phyloP scores from a whole-genome alignment of 257 asterid genomes.

The Jacaranda mimosifolia region DNA sequence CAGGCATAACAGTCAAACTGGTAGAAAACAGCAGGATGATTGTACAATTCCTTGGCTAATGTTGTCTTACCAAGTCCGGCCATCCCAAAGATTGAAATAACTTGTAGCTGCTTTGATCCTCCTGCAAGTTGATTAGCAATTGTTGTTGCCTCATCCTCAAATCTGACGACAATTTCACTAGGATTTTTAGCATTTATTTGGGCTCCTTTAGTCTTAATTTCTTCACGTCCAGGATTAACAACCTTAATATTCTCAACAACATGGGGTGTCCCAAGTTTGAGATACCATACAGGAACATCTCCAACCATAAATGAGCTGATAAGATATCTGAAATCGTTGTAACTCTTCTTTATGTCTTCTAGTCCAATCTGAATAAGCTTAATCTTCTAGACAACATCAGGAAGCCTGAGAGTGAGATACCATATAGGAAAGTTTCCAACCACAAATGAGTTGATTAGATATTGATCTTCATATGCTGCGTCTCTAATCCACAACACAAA shows the following conservation, averaged over 20 bases:
- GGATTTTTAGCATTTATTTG: background rate
- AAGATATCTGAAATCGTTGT: conserved; percentile 1
- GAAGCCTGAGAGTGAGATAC: conserved; percentile 24
- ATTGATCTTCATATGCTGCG: conserved; percentile 40
- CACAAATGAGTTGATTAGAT: conserved; percentile 17
- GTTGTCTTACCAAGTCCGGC: conserved; percentile 53
- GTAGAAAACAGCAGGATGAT: conserved; percentile 13
- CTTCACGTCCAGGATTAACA: no score
- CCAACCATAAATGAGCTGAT: conserved; percentile 30
- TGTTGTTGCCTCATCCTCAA: background rate
- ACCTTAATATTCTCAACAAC: background rate
- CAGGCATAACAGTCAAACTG: conserved; percentile 36
- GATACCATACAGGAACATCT: conserved; percentile 38
- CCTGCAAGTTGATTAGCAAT: conserved; percentile 17
- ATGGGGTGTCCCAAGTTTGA: conserved; percentile 3
- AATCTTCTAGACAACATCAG: conserved; percentile 8
- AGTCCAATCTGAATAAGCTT: background rate
- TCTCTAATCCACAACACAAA: conserved; percentile 6
- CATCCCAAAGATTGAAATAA: conserved; percentile 41
- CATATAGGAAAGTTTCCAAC: conserved; percentile 22
- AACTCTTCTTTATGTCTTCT: conserved; percentile 2
- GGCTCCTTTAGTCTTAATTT: no score
- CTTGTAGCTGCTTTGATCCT: conserved; percentile 9
- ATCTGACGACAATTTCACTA: conserved; percentile 36
- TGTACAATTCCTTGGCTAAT: conserved; percentile 39